Evolutionary conservation across 768 basidiomycete genomes (phyloP).

Genomic region (Termitomyces eurrhizus): DNA sequence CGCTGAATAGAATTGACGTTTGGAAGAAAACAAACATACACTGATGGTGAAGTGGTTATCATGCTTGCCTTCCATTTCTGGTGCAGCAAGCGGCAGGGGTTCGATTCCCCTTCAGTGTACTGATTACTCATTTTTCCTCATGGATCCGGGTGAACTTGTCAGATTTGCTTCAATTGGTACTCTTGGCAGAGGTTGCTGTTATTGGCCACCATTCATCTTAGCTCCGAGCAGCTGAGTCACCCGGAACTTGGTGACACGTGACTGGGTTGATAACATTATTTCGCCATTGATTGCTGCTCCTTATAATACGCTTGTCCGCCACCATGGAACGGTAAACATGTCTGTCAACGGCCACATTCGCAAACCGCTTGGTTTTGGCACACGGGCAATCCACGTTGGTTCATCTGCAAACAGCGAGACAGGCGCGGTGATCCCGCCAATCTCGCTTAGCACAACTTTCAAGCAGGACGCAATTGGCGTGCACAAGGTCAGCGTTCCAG

Average conservation of each 20-base stretch:
- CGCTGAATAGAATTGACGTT: too few relatives aligned
- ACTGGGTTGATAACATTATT: not conserved
- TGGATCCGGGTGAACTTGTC: too few relatives aligned
- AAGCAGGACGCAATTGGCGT: not conserved
- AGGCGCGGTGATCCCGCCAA: not conserved
- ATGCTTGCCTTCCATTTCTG: slow-evolving; percentile 83
- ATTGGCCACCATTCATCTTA: too few relatives aligned
- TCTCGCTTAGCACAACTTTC: not conserved
- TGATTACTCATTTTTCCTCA: too few relatives aligned
- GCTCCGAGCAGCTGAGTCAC: not conserved
- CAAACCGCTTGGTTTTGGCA: not conserved
- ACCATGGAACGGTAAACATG: not conserved
- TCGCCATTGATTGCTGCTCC: not conserved
- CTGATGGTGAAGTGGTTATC: slow-evolving; percentile 90
- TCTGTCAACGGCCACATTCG: not conserved
- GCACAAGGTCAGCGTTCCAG: not conserved
- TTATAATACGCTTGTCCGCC: not conserved
- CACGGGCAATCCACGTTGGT: not conserved
- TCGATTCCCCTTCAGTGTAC: slow-evolving; percentile 47
- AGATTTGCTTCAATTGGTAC: too few relatives aligned
- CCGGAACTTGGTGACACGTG: not conserved
- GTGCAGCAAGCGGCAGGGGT: slow-evolving; percentile 45
- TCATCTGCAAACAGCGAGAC: not conserved
- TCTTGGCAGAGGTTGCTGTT: too few relatives aligned
- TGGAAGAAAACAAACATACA: too few relatives aligned